These are phyloP conservation scores for Gracilaria gracilis DNA, from an alignment of 23 red algal genomes.

Conservation along the genomic window DNA sequence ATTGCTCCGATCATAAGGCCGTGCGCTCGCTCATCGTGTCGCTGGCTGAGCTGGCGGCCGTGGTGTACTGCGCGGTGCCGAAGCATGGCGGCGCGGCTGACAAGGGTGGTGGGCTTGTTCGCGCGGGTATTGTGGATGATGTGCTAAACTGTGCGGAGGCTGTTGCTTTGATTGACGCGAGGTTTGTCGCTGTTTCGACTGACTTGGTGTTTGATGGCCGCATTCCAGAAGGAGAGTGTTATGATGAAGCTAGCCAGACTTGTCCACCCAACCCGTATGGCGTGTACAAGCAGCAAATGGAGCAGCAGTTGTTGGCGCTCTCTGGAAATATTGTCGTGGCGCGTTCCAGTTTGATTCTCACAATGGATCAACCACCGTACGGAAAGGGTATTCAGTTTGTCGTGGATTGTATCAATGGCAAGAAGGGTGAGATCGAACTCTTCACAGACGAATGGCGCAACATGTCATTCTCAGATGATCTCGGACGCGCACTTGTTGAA, in stretches of 20 bases:
- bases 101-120: constrained; percentile 55
- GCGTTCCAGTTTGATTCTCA: constrained; percentile 90
- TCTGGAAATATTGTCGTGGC: constrained; percentile 71
- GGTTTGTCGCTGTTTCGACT: constrained; percentile 91
- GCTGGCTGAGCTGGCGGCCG: constrained; percentile 20
- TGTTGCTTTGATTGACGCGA: constrained; percentile 41
- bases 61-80: constrained; percentile 89
- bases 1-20: constrained; percentile 77
- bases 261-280: constrained; percentile 89
- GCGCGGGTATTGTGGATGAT: constrained; percentile 94
- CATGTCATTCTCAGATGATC: constrained; percentile 95
- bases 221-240: constrained; percentile 46
- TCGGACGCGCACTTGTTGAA: constrained; percentile 84
- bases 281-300: constrained; percentile 93
- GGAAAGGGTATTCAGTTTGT: constrained; percentile 89
- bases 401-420: constrained; percentile 66
- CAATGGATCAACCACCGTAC: constrained; percentile 47
- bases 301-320: constrained; percentile 60
- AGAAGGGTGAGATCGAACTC: constrained; percentile 76
- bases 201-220: constrained; percentile 88
- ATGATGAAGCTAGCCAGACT: constrained; percentile 53
- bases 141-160: constrained; percentile 82
- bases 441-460: constrained; percentile 96
- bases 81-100: constrained; percentile 83
- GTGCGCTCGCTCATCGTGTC: constrained; percentile 59